Percentiles rank a stretch among this genome's conserved stretches.
phyloP scores from a whole-genome alignment of 2,329 filamentous ascomycete genomes.

The Sporothrix phasma region DNA sequence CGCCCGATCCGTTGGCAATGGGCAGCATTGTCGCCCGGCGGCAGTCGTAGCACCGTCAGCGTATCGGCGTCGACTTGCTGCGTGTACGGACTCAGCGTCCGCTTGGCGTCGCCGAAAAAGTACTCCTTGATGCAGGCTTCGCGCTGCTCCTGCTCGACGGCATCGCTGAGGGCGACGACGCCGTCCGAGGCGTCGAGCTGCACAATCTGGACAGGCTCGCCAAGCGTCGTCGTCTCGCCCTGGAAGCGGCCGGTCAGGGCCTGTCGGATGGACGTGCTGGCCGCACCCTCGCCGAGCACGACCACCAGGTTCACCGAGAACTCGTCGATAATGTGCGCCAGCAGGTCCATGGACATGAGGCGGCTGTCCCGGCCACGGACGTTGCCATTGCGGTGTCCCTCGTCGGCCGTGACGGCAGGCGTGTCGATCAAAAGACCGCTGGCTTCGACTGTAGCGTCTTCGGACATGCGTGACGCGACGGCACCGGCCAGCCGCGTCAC shows the following conservation, averaged over 20 bases:
- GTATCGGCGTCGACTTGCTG: slow-evolving; percentile 72
- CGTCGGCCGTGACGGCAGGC: slow-evolving; percentile 55
- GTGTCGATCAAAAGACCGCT: slow-evolving; percentile 83
- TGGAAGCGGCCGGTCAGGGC: slow-evolving; percentile 64
- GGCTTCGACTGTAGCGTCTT: slow-evolving; percentile 60
- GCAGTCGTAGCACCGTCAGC: slow-evolving; percentile 61
- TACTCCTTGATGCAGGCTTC: slow-evolving; percentile 80
- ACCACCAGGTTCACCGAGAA: slow-evolving; percentile 69
- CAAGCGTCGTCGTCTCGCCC: slow-evolving; percentile 42
- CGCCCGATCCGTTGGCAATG: not conserved
- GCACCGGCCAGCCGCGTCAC: slow-evolving; percentile 68
- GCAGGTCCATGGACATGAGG: slow-evolving; percentile 54
- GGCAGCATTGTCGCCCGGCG: slow-evolving; percentile 20
- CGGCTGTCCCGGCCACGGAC: slow-evolving; percentile 25
- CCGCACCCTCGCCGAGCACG: slow-evolving; percentile 56
- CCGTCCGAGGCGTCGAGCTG: slow-evolving; percentile 78
- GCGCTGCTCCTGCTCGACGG: slow-evolving; percentile 61
- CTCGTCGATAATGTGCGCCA: slow-evolving; percentile 62
- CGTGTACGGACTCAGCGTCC: slow-evolving; percentile 76
- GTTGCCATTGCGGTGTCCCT: not conserved
- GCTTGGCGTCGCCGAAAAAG: slow-evolving; percentile 76
- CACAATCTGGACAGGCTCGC: slow-evolving; percentile 64
- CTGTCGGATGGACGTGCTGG: slow-evolving; percentile 51
- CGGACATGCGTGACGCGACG: slow-evolving; percentile 64
- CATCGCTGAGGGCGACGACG: slow-evolving; percentile 63